Conservation (phyloP, 169 alveolate genomes). For the Cryptosporidium canis region DNA sequence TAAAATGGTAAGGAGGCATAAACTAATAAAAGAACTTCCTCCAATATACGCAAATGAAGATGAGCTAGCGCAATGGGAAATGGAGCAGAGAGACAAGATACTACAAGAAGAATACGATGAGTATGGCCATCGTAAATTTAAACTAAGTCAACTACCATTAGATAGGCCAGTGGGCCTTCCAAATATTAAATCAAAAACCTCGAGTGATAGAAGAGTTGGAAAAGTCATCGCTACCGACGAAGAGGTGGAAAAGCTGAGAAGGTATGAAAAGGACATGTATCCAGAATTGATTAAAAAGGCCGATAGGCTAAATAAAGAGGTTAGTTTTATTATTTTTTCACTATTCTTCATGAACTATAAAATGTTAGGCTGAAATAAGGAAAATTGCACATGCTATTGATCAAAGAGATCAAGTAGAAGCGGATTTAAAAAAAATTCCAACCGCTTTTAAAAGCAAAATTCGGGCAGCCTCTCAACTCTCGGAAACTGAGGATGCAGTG, state of each 20-base stretch:
- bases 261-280: constrained; percentile 4
- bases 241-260: constrained; percentile 35
- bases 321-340: background rate
- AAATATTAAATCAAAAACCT: background rate
- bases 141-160: constrained; percentile 14
- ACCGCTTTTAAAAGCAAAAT: background rate
- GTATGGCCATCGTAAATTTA: constrained; percentile 22
- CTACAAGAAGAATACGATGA: constrained; percentile 54
- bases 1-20: constrained; percentile 14
- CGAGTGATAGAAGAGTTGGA: background rate
- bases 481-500: background rate
- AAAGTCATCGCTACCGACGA: constrained; percentile 35
- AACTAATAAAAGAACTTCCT: constrained; percentile 4
- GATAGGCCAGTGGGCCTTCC: background rate
- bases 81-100: constrained; percentile 40
- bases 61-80: constrained; percentile 49
- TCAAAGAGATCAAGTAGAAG: constrained; percentile 26
- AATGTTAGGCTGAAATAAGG: constrained; percentile 22
- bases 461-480: background rate
- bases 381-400: constrained; percentile 3
- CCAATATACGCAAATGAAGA: constrained; percentile 65
- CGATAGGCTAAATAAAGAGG: constrained; percentile 28
- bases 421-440: constrained; percentile 40
- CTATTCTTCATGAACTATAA: background rate
- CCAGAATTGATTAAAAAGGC: constrained; percentile 26